Conservation (phyloP, 2,329 filamentous ascomycete species). For the Apiospora phragmitis region DNA sequence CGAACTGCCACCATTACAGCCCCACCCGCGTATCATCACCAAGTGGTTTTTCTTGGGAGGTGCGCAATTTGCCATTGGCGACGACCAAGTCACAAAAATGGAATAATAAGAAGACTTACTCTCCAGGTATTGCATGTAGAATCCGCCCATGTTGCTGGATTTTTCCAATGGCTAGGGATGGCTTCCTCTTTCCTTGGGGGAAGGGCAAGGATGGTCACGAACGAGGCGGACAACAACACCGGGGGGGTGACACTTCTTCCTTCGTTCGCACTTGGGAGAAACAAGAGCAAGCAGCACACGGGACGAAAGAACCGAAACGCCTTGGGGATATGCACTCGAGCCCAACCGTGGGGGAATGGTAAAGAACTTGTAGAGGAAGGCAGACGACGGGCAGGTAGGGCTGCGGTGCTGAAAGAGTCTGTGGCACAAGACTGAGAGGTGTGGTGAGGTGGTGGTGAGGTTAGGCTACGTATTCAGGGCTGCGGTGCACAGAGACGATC, state of each 20-base stretch:
- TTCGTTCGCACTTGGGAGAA: conserved; percentile 16
- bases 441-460: conserved; percentile 40
- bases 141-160: conserved; percentile 57
- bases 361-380: conserved; percentile 31
- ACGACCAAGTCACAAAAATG: conserved; percentile 18
- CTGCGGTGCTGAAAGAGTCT: conserved; percentile 24
- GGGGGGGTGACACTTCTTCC: background rate
- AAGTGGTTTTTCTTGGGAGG: conserved; percentile 25
- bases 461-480: conserved; percentile 50
- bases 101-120: conserved; percentile 57
- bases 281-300: conserved; percentile 29
- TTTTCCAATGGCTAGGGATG: conserved; percentile 24
- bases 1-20: conserved; percentile 30
- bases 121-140: conserved; percentile 73
- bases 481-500: conserved; percentile 51
- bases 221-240: background rate
- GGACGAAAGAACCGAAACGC: conserved; percentile 34
- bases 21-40: conserved; percentile 31
- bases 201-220: background rate
- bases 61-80: conserved; percentile 14
- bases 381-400: conserved; percentile 32
- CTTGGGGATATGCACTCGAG: conserved; percentile 51
- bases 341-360: conserved; percentile 48
- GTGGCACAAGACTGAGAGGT: conserved; percentile 38
- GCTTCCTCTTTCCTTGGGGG: background rate